These are phyloP conservation scores for Boletus patriciae DNA, from an alignment of 768 basidiomycete species.

Conservation along the genomic window DNA sequence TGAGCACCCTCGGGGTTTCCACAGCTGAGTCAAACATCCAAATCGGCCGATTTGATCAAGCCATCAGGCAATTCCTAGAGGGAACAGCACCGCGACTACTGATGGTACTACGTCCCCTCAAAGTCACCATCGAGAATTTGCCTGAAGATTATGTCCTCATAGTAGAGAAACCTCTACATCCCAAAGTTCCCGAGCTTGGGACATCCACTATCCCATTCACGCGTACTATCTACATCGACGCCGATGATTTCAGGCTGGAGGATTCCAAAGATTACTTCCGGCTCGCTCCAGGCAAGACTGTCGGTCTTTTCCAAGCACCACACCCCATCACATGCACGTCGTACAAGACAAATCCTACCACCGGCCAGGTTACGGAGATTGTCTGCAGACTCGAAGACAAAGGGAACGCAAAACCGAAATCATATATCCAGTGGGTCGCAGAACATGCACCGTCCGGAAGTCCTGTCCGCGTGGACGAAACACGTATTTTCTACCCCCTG, in stretches of 20 bases:
- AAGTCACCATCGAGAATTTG: constrained; percentile 88
- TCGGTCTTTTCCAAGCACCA: constrained; percentile 93
- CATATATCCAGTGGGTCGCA: constrained; percentile 97
- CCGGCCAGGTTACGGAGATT: constrained; percentile 77
- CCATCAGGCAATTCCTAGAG: constrained; percentile 87
- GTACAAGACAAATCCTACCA: constrained; percentile 70
- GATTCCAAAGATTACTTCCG: constrained; percentile 97
- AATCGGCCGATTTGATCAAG: constrained; percentile 85
- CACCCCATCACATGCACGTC: constrained; percentile 92
- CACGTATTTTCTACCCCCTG: constrained; percentile 86
- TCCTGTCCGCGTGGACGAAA: constrained; percentile 85
- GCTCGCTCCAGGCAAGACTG: constrained; percentile 95
- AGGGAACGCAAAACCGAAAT: constrained; percentile 78
- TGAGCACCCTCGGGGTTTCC: constrained; percentile 92
- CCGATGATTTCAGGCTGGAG: constrained; percentile 87
- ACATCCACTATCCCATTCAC: constrained; percentile 82
- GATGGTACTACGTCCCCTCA: constrained; percentile 89
- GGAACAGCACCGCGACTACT: constrained; percentile 82
- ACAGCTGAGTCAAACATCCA: constrained; percentile 82
- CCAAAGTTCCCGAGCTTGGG: constrained; percentile 89
- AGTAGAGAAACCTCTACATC: constrained; percentile 91
- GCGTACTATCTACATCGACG: constrained; percentile 86
- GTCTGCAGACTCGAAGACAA: constrained; percentile 75
- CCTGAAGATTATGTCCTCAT: constrained; percentile 79
- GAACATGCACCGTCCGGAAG: constrained; percentile 75